Evolutionary conservation across 257 asterid genomes (phyloP).

Genomic region (Anisodus tanguticus): DNA sequence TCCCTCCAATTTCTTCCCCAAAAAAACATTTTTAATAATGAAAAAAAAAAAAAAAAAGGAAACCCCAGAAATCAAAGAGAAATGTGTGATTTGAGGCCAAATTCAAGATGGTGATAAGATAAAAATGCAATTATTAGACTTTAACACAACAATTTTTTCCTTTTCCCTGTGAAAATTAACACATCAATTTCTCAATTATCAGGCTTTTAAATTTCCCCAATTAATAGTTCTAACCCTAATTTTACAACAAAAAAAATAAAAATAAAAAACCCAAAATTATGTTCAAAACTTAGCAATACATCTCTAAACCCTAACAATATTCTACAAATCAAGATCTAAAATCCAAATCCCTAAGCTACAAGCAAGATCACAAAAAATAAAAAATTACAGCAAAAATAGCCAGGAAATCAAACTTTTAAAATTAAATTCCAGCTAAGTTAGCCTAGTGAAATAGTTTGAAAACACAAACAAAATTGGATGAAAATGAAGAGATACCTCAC

Average conservation of each 20-base stretch:
- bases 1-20: neutral
- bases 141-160: too few relatives aligned
- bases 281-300: neutral
- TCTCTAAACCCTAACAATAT: neutral
- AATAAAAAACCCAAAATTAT: neutral
- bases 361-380: neutral
- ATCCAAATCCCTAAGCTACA: neutral
- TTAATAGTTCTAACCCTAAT: neutral
- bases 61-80: neutral
- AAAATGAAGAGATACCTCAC: constrained; percentile 58
- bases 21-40: neutral
- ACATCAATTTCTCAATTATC: neutral
- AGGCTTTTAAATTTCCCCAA: neutral
- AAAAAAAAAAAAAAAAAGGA: too few relatives aligned
- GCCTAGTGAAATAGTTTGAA: too few relatives aligned
- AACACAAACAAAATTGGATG: neutral
- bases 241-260: neutral
- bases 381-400: neutral
- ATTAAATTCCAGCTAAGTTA: too few relatives aligned
- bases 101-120: neutral
- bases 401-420: too few relatives aligned
- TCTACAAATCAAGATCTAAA: neutral
- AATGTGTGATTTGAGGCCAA: neutral
- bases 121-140: neutral
- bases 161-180: neutral